These are phyloP conservation scores for Cystobasidium sp. DNA, from an alignment of 1,284 basidiomycete species.

Conservation along the genomic window DNA sequence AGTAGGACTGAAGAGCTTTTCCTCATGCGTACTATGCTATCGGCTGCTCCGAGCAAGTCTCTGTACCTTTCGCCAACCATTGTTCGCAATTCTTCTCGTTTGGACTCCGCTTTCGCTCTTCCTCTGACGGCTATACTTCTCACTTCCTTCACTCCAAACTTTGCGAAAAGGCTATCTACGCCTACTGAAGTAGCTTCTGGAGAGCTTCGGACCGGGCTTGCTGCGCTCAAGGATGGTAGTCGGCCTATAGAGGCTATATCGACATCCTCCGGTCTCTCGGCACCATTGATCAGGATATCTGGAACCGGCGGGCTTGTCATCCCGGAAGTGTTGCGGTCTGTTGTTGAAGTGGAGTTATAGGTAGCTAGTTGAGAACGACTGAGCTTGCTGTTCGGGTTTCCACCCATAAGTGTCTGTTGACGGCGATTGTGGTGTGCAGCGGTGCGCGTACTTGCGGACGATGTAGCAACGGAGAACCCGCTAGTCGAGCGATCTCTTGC, in stretches of 20 bases:
- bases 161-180: conserved; percentile 50
- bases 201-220: conserved; percentile 16
- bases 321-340: not conserved
- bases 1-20: conserved; percentile 48
- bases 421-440: conserved; percentile 14
- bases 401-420: conserved; percentile 16
- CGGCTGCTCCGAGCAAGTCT: conserved; percentile 84
- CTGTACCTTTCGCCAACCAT: conserved; percentile 98
- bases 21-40: conserved; percentile 53
- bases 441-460: conserved; percentile 19
- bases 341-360: conserved; percentile 5
- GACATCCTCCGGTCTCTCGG: conserved; percentile 47
- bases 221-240: conserved; percentile 10
- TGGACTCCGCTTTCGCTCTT: conserved; percentile 71
- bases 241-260: conserved; percentile 49
- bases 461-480: conserved; percentile 17
- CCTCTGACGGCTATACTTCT: conserved; percentile 50
- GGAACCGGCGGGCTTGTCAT: conserved; percentile 13
- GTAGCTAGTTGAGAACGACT: conserved; percentile 29
- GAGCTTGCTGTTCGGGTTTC: conserved; percentile 21
- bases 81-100: conserved; percentile 84
- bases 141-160: conserved; percentile 52
- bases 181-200: conserved; percentile 43
- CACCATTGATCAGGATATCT: conserved; percentile 38
- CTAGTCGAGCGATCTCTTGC: conserved; percentile 25